Evolutionary conservation across 148 eudicot species (phyloP).

Genomic region (Diospyros kaki): DNA sequence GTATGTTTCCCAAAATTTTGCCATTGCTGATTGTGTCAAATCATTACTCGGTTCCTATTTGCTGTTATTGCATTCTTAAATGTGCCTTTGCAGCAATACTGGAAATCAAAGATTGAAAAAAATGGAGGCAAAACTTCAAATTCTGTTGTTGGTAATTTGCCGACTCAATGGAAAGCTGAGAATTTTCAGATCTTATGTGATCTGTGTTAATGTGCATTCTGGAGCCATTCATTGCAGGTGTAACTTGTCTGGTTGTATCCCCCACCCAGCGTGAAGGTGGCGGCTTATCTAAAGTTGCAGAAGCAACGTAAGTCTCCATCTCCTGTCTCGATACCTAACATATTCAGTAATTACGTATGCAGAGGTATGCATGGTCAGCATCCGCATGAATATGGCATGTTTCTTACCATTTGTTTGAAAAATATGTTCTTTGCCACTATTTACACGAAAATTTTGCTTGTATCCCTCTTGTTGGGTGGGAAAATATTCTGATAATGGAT

Average conservation of each 20-base stretch:
- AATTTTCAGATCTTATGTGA: neutral
- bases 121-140: slow-evolving; percentile 78
- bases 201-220: neutral
- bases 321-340: too few relatives aligned
- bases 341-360: too few relatives aligned
- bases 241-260: slow-evolving; percentile 55
- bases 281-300: slow-evolving; percentile 73
- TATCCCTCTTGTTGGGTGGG: too few relatives aligned
- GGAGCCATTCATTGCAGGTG: slow-evolving; percentile 34
- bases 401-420: too few relatives aligned
- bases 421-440: too few relatives aligned
- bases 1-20: slow-evolving; percentile 13
- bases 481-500: too few relatives aligned
- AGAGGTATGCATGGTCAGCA: too few relatives aligned
- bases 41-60: neutral
- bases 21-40: neutral
- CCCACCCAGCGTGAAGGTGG: slow-evolving; percentile 72
- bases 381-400: too few relatives aligned
- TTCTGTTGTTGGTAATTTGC: slow-evolving; percentile 48
- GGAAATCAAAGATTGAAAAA: slow-evolving; percentile 67
- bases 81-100: slow-evolving; percentile 46
- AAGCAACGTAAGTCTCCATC: slow-evolving; percentile 55
- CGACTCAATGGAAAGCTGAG: neutral
- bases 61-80: neutral
- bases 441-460: too few relatives aligned